Evolutionary conservation across 768 basidiomycete genomes (phyloP).

Genomic region (Coprinellus aureogranulatus): DNA sequence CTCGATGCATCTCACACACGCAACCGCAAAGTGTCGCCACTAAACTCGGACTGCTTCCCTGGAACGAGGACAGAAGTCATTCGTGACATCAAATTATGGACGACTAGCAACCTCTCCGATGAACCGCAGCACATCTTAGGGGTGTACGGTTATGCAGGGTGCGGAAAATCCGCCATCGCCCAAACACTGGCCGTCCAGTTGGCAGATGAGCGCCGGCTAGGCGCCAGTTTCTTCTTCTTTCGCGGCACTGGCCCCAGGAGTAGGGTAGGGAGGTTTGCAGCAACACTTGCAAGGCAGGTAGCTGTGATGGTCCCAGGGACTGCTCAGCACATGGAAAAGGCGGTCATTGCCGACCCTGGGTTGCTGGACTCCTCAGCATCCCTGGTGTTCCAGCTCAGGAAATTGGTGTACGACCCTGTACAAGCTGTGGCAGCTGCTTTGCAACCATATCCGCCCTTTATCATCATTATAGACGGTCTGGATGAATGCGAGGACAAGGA

Average conservation of each 20-base stretch:
- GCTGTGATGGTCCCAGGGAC: not conserved
- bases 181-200: not conserved
- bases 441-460: not conserved
- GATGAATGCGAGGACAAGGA: conserved; percentile 6
- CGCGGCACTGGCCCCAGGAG: not conserved
- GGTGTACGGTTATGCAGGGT: not conserved
- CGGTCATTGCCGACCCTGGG: not conserved
- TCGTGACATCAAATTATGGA: too few species aligned
- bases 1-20: too few species aligned
- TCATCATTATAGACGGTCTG: conserved; percentile 5
- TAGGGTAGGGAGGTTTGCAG: not conserved
- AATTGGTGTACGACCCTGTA: not conserved
- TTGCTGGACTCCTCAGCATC: not conserved
- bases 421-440: too few species aligned
- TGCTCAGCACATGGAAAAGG: not conserved
- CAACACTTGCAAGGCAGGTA: not conserved
- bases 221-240: conserved; percentile 1
- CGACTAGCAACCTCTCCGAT: too few species aligned
- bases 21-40: too few species aligned
- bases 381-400: not conserved
- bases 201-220: not conserved
- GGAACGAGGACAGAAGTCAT: too few species aligned
- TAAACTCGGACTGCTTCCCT: too few species aligned
- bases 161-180: conserved; percentile 1
- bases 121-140: not conserved